Conservation (phyloP, 257 asterid species). For the Solanum bulbocastanum region DNA sequence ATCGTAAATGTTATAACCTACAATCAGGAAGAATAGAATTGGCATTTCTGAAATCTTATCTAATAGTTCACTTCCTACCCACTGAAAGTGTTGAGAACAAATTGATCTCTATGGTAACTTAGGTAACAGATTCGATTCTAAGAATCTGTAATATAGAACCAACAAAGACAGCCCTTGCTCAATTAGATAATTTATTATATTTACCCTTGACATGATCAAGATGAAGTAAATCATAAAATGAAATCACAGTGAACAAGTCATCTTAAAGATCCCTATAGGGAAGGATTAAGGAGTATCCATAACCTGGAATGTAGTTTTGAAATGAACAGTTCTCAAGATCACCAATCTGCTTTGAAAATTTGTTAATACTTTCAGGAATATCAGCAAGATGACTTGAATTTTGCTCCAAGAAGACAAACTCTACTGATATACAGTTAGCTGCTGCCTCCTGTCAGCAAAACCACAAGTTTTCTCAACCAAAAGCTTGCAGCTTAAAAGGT, state of each 20-base stretch:
- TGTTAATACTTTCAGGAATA: conserved; percentile 35
- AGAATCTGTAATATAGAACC: background rate
- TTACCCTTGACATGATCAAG: background rate
- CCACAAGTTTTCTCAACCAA: conserved; percentile 3
- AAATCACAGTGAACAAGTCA: background rate
- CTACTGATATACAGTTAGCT: conserved; percentile 53
- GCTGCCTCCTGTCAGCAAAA: conserved; percentile 62
- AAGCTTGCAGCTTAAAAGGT: background rate
- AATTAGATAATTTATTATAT: background rate
- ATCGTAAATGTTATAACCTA: background rate
- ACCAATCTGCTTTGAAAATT: conserved; percentile 47
- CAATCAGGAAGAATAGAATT: background rate
- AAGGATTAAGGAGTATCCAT: conserved; percentile 1
- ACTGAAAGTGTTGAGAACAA: background rate
- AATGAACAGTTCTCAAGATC: conserved; percentile 67
- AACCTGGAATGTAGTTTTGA: conserved; percentile 63
- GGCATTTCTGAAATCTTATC: background rate
- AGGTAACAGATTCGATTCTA: background rate
- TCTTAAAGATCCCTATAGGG: background rate
- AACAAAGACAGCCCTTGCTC: background rate
- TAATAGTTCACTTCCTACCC: background rate
- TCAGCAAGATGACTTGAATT: conserved; percentile 44
- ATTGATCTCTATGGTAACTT: background rate
- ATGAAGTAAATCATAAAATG: background rate
- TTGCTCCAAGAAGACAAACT: conserved; percentile 60